Evolutionary conservation across 306 rosid genomes (phyloP), one percentile per base, ranked within the genome.

Genomic region (Cucumis melo): DNA sequence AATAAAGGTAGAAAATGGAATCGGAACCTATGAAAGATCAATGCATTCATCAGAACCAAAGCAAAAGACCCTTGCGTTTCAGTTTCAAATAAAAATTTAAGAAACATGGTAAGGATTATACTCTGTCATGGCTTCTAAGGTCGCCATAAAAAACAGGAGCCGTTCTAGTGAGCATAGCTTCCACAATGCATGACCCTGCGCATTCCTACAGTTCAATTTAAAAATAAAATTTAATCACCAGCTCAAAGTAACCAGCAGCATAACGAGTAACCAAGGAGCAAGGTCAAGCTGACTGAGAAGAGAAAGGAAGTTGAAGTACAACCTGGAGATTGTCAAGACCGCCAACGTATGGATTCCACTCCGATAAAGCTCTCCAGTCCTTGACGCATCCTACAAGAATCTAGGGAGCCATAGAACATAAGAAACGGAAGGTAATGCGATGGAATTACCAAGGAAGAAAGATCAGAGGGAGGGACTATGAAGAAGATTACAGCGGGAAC

Each of bases 111-210:
- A 56, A 17, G 29, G 21, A 66, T 32, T 71, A 56, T 84, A 94
- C 99, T 92, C 99, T 89, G 82, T 90, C 90, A 23, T 92, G 98
- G 83, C 93, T 89, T 84, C 93, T 91, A 77, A 95, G 87, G 84
- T 94, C 92, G 16, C 99, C 97, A 19, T 94, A 89, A 84, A 92
- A 95, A 6, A 90, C 86, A 0, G 93, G 91, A 2, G 96, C 95
- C 0, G 93, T 87, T 75, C 78, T 82, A 67, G 98, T 88, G 0
- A 89, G 80, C 99, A 95, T 95, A 54, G 96, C 96, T 88, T 89
- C 99, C 89, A 92, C 98, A 81, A 60, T 78, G 66, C 82, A 85
- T 15, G 87, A 87, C 59, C 99, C 99, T 21, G 82, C 89, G 17
- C 92, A 87, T 73, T 82, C 93, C 96, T 89, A 78, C 14, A 41